phyloP scores from a whole-genome alignment of 2,329 filamentous ascomycete genomes.

The Fusarium solani-melongenae region DNA sequence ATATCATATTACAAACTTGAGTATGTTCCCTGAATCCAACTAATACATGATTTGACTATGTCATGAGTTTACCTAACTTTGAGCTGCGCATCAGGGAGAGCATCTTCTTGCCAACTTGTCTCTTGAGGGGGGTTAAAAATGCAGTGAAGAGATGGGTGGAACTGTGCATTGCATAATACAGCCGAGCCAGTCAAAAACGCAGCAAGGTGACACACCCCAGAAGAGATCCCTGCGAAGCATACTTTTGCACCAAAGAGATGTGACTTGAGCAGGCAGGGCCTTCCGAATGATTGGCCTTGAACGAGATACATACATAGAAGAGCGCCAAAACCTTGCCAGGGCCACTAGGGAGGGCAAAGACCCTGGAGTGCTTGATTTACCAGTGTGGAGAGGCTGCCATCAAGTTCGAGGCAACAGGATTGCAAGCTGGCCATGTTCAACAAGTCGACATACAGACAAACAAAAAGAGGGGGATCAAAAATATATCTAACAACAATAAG shows the following conservation, averaged over 20 bases:
- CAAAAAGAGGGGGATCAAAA: not conserved
- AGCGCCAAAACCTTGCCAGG: not conserved
- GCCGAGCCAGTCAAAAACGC: not conserved
- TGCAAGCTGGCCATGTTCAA: not conserved
- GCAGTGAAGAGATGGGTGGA: not conserved
- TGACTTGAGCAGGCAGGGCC: not conserved
- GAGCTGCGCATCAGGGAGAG: not conserved
- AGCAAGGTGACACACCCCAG: not conserved
- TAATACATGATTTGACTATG: not conserved
- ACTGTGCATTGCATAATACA: too few relatives aligned
- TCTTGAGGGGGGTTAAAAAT: not conserved
- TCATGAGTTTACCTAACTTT: not conserved
- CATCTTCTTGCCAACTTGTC: not conserved
- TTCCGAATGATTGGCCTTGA: not conserved
- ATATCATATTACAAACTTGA: too few relatives aligned
- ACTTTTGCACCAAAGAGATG: not conserved
- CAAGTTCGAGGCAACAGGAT: too few relatives aligned
- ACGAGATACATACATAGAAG: not conserved
- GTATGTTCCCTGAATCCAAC: not conserved
- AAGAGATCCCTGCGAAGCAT: not conserved
- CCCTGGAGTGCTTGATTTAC: not conserved
- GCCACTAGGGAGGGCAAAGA: not conserved
- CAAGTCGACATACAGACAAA: not conserved
- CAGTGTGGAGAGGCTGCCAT: not conserved
- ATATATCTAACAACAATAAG: not conserved